Evolutionary conservation across 2,329 filamentous ascomycete genomes (phyloP), one percentile per base, ranked within the genome.

Genomic region (Ophiostoma australiae): DNA sequence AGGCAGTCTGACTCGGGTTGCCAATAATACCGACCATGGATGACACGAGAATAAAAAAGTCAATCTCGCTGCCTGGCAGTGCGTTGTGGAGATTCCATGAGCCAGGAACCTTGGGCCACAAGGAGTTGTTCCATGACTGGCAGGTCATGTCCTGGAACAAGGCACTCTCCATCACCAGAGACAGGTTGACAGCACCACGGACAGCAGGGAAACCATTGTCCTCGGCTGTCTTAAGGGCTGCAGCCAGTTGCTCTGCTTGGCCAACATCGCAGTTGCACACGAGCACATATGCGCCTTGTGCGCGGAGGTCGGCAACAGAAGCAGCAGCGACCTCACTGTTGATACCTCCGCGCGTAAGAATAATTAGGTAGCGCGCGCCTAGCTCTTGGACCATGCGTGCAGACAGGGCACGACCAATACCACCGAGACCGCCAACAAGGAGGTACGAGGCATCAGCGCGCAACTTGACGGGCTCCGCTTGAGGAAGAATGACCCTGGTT

Each of bases 1-100:
- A 84, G 70, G 81, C 82, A 37, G 78, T 76, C 69, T 83, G 81
- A 1, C 77, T 77, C n/a, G 76, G 76, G 61, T 77, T 77, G 6
- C 80, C 81, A 2, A 80, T 69, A 8, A 80, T 73, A 37, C 78
- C 78, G 0, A 78, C 79, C 31, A 79, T 76, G 68, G 78, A 79
- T 0, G 78, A 79, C 0, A 79, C 72, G 65, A 80, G 72, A 3
- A 77, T 76, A 74, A 82, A 82, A 73, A 83, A 82, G 69, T 81
- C 79, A 1, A 80, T 72, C 0, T 72, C 35, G 6, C 35, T 0
- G n/a, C 72, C 70, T 0, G 69, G 37, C 20, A 75, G 72, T 39
- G 76, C 74, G 1, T 74, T 58, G 74, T 82, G 79, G 0, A 82
- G 76, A 69, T 81, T 82, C 77, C 76, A 79, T 0, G 80, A 80